phyloP scores from a whole-genome alignment of 2,329 filamentous ascomycete genomes.

The Fusarium sambucinum region DNA sequence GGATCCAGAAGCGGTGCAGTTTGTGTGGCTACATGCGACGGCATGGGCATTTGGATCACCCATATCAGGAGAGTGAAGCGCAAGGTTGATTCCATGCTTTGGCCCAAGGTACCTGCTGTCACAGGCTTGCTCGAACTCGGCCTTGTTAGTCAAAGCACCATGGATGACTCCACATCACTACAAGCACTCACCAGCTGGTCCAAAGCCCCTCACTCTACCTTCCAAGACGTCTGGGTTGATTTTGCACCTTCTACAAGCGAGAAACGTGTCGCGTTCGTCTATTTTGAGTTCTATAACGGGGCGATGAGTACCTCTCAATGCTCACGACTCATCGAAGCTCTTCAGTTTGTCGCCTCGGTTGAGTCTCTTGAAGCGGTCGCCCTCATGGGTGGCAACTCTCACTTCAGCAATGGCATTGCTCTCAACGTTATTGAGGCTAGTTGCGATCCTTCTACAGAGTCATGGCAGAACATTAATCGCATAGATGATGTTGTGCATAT shows the following conservation, averaged over 20 bases:
- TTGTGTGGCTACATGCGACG: slow-evolving; percentile 27
- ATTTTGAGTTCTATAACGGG: slow-evolving; percentile 37
- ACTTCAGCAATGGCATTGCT: slow-evolving; percentile 37
- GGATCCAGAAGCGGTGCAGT: slow-evolving; percentile 7
- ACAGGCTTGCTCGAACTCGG: slow-evolving; percentile 15
- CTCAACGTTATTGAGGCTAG: slow-evolving; percentile 38
- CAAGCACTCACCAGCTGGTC: not conserved
- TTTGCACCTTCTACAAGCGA: slow-evolving; percentile 1
- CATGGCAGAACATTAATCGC: slow-evolving; percentile 35
- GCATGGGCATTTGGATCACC: slow-evolving; percentile 29
- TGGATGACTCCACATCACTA: not conserved
- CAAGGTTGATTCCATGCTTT: slow-evolving; percentile 32
- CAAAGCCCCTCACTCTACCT: not conserved
- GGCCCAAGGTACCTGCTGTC: slow-evolving; percentile 31
- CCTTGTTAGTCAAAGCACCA: not conserved
- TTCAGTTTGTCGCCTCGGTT: slow-evolving; percentile 10
- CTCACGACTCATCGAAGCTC: slow-evolving; percentile 29
- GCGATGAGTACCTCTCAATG: slow-evolving; percentile 35
- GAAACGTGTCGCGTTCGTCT: slow-evolving; percentile 22
- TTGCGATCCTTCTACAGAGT: slow-evolving; percentile 18
- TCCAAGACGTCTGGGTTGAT: slow-evolving; percentile 26
- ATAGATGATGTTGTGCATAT: slow-evolving; percentile 22
- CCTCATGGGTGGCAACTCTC: slow-evolving; percentile 31
- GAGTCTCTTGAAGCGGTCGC: slow-evolving; percentile 17
- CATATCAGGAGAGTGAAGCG: slow-evolving; percentile 31